These are phyloP conservation scores for Pestalotiopsis sp. DNA, from an alignment of 2,329 filamentous ascomycete species.

Conservation along the genomic window DNA sequence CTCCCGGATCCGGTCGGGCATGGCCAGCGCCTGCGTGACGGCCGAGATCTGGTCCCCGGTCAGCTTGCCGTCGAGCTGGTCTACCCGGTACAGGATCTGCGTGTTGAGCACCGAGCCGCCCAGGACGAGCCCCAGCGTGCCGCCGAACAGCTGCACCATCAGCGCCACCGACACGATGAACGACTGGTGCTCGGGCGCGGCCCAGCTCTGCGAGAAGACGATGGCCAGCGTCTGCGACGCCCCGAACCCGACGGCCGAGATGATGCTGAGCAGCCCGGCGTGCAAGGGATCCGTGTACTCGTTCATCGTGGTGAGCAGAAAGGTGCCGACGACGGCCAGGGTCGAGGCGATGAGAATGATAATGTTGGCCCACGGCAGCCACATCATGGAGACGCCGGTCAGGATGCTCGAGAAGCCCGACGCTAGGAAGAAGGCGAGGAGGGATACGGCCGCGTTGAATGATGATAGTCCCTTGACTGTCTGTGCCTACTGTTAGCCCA, in stretches of 20 bases:
- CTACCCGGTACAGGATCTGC: slow-evolving; percentile 5
- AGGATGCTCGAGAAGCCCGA: slow-evolving; percentile 15
- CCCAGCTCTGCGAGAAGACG: slow-evolving; percentile 17
- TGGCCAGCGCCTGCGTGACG: slow-evolving; percentile 9
- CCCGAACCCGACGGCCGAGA: slow-evolving; percentile 14
- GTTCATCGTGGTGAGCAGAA: slow-evolving; percentile 14
- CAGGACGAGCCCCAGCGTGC: slow-evolving; percentile 15
- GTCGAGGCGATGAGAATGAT: slow-evolving; percentile 12
- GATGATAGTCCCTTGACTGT: slow-evolving; percentile 16
- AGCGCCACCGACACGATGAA: slow-evolving; percentile 15
- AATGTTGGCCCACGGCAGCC: slow-evolving; percentile 13
- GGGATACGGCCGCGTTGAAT: slow-evolving; percentile 11
- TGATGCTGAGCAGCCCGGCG: slow-evolving; percentile 14
- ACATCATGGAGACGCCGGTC: slow-evolving; percentile 13
- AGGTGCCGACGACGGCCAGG: slow-evolving; percentile 13
- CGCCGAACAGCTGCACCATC: slow-evolving; percentile 15
- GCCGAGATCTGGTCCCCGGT: slow-evolving; percentile 6
- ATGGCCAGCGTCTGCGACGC: slow-evolving; percentile 15
- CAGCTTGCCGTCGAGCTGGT: slow-evolving; percentile 5
- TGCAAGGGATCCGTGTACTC: slow-evolving; percentile 1
- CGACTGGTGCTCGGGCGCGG: slow-evolving; percentile 8
- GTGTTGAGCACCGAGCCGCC: slow-evolving; percentile 15
- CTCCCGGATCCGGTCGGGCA: slow-evolving; percentile 5
- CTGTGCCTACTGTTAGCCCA: not conserved
- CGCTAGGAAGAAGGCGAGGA: slow-evolving; percentile 15